Base-by-base conservation (phyloP, 441 rosid species). In the Adansonia gregorii region DNA sequence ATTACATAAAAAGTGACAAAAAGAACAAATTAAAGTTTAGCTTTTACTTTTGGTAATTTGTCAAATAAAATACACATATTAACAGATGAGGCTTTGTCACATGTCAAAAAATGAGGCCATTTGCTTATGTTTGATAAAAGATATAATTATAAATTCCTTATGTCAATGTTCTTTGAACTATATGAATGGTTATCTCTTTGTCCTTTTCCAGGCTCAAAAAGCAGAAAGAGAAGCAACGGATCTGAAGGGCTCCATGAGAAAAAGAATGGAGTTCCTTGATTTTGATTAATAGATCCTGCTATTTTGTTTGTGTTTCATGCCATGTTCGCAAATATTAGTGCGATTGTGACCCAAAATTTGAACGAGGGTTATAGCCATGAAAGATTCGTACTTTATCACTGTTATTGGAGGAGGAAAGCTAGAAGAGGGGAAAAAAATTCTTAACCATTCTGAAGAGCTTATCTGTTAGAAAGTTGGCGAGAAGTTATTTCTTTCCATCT, bases 181-280 rank as follows among this genome's bases (percentile, higher is more conserved):
- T 12, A 22, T 74, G 64, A 61, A 45, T 72, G 41, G 43, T 78
- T 52, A 35, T 61, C 20, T 48, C 67, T 64, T 66, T 79, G 63
- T 10, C 65, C 64, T 19, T 31, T 65, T 81, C 68, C 85, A 93
- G 94, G 94, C 92, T 78, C 93, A 88, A 78, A 93, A 88, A 83
- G 93, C 90, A 2, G 97, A 93, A 81, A 89, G 86, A 72, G 97
- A 93, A 52, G 95, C 90, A 17, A 84, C 88, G 48, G 85, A 87
- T 43, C 84, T 91, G 0, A 93, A 90, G 80, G 95, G 95, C 41
- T 80, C 93, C 5, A 91, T 93, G 95, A 87, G 91, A 68, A 90
- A 86, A 82, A 83, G 95, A 86, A 93, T 91, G 94, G 97, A 93
- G 85, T 93, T 93, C 82, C 90, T 90, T 83, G 95, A 91, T 85